These are phyloP conservation scores for Tetradesmus obliquus DNA, from an alignment of 139 green algal genomes.

Conservation along the genomic window DNA sequence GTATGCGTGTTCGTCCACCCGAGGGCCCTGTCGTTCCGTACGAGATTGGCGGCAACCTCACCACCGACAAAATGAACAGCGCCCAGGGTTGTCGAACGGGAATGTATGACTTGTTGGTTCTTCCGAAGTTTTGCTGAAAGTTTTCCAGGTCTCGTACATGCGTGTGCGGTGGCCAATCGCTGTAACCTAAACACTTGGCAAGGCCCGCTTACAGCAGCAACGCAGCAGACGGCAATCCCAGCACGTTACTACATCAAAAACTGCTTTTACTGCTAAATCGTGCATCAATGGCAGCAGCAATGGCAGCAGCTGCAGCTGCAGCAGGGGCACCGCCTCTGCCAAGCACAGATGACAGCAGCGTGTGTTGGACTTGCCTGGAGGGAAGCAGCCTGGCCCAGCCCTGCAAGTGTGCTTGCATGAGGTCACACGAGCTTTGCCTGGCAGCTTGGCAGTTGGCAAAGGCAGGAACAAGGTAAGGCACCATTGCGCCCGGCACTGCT, in stretches of 20 bases:
- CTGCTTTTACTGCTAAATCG: neutral
- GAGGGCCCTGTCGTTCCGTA: neutral
- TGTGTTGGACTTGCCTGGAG: slow-evolving; percentile 34
- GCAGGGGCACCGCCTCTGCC: neutral
- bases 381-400: neutral
- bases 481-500: too few relatives aligned
- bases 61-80: neutral
- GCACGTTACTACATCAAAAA: too few relatives aligned
- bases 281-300: neutral
- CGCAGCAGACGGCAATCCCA: too few relatives aligned
- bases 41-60: neutral
- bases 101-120: neutral
- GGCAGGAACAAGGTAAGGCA: neutral
- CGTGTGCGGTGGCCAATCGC: too few relatives aligned
- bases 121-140: too few relatives aligned
- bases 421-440: neutral
- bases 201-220: too few relatives aligned
- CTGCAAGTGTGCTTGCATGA: slow-evolving; percentile 12
- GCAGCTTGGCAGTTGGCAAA: slow-evolving; percentile 25
- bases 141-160: too few relatives aligned
- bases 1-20: neutral
- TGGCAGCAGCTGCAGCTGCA: neutral
- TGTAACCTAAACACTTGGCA: too few relatives aligned
- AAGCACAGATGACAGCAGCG: neutral
- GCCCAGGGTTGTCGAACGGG: neutral